Evolutionary conservation across 345 rosid species (phyloP).

Genomic region (Pelargonium nanum): DNA sequence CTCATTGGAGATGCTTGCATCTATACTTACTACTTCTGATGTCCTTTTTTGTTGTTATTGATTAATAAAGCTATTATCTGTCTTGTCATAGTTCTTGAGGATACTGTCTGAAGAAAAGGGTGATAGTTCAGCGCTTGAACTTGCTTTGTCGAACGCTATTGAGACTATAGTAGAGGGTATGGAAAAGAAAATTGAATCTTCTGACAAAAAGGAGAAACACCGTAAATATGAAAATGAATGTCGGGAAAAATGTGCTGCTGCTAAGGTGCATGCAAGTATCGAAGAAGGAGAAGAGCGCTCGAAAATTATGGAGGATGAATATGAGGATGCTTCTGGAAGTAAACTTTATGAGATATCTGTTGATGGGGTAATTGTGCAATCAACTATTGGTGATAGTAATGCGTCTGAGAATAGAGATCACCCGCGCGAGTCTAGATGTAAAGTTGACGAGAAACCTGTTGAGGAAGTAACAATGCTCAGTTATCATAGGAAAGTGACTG

Average conservation of each 20-base stretch:
- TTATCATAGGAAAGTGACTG: constrained; percentile 61
- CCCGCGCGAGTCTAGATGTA: too few relatives aligned
- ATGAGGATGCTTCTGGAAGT: constrained; percentile 15
- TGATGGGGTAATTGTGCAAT: not conserved
- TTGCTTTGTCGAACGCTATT: constrained; percentile 66
- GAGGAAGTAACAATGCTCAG: constrained; percentile 58
- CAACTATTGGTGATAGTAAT: not conserved
- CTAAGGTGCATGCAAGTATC: constrained; percentile 35
- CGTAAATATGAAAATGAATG: constrained; percentile 62
- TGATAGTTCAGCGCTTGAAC: constrained; percentile 43
- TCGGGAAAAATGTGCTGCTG: constrained; percentile 46
- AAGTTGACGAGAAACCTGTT: constrained; percentile 37
- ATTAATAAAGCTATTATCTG: not conserved
- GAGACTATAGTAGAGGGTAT: constrained; percentile 47
- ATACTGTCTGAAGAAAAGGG: constrained; percentile 62
- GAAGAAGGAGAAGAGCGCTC: constrained; percentile 12
- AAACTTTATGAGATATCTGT: constrained; percentile 8
- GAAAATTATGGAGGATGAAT: constrained; percentile 12
- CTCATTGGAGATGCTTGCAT: not conserved
- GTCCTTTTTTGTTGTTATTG: not conserved
- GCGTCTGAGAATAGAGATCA: not conserved
- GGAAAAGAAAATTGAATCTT: constrained; percentile 40
- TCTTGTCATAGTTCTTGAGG: constrained; percentile 50
- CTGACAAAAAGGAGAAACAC: constrained; percentile 58
- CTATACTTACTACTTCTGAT: not conserved